These are phyloP conservation scores for Heliosperma pusillum DNA, from an alignment of 148 eudicot species.

Conservation along the genomic window DNA sequence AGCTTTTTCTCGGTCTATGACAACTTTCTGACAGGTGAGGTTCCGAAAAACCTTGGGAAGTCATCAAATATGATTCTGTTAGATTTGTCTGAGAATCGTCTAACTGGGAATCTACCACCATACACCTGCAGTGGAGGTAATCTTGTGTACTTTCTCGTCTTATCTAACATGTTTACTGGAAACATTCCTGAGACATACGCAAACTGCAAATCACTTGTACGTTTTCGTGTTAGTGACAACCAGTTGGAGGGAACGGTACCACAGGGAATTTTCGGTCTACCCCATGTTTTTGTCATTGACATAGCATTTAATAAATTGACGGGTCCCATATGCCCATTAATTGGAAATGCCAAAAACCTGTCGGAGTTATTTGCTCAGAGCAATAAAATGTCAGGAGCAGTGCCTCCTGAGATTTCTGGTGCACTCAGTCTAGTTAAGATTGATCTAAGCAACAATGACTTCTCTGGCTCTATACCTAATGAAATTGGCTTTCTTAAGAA, in stretches of 20 bases:
- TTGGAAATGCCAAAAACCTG: slow-evolving; percentile 66
- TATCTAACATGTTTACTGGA: slow-evolving; percentile 61
- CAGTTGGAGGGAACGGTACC: slow-evolving; percentile 59
- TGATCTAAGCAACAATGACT: slow-evolving; percentile 67
- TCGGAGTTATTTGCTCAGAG: slow-evolving; percentile 68
- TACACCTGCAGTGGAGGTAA: slow-evolving; percentile 63
- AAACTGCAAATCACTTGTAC: slow-evolving; percentile 53
- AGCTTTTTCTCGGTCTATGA: slow-evolving; percentile 59
- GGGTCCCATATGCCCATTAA: slow-evolving; percentile 47
- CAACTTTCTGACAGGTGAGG: slow-evolving; percentile 69
- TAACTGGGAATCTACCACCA: slow-evolving; percentile 59
- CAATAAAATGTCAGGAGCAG: slow-evolving; percentile 62
- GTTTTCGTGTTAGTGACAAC: slow-evolving; percentile 74
- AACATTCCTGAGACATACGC: slow-evolving; percentile 58
- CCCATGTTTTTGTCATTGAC: slow-evolving; percentile 72
- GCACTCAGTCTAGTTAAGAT: slow-evolving; percentile 66
- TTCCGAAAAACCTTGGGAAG: slow-evolving; percentile 66
- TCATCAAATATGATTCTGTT: slow-evolving; percentile 47
- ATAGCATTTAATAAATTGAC: slow-evolving; percentile 51
- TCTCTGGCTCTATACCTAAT: slow-evolving; percentile 73
- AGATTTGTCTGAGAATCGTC: slow-evolving; percentile 74
- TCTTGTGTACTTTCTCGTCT: slow-evolving; percentile 59
- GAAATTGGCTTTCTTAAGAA: slow-evolving; percentile 57
- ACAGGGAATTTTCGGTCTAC: slow-evolving; percentile 57
- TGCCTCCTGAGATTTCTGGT: slow-evolving; percentile 64